phyloP scores from a whole-genome alignment of 164 flowering plant genomes.

The Dillenia turbinata region DNA sequence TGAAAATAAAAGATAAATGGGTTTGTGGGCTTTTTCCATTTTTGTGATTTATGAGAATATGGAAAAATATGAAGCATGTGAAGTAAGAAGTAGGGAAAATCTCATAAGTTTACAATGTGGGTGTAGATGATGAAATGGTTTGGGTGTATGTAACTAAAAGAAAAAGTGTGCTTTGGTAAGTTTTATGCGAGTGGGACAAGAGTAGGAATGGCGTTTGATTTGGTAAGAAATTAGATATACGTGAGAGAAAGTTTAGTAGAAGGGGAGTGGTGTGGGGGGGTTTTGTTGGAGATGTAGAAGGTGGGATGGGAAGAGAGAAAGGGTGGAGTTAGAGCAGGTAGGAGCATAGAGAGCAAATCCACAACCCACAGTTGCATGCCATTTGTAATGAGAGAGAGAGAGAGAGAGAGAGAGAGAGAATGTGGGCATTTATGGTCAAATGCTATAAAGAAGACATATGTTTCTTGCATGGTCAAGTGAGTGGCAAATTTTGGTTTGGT shows the following conservation, averaged over 20 bases:
- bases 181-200: too few species aligned
- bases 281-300: not conserved
- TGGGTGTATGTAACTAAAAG: too few species aligned
- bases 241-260: constrained; percentile 8
- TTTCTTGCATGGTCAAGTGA: constrained; percentile 9
- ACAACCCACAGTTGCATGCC: not conserved
- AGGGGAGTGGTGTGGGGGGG: not conserved
- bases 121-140: too few species aligned
- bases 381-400: not conserved
- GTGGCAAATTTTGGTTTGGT: too few species aligned
- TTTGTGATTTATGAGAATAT: not conserved
- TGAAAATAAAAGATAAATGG: not conserved
- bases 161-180: too few species aligned
- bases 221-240: not conserved
- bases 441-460: constrained; percentile 7
- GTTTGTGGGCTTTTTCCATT: not conserved
- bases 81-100: not conserved
- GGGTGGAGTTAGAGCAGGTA: constrained; percentile 21
- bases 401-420: constrained; percentile 4
- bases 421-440: not conserved
- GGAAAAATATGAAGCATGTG: not conserved
- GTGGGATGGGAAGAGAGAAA: constrained; percentile 7
- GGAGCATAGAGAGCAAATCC: constrained; percentile 6
- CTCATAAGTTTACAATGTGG: too few species aligned
- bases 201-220: not conserved